Conservation (phyloP, 2,329 filamentous ascomycete genomes). For the Lasiodiplodia gonubiensis region DNA sequence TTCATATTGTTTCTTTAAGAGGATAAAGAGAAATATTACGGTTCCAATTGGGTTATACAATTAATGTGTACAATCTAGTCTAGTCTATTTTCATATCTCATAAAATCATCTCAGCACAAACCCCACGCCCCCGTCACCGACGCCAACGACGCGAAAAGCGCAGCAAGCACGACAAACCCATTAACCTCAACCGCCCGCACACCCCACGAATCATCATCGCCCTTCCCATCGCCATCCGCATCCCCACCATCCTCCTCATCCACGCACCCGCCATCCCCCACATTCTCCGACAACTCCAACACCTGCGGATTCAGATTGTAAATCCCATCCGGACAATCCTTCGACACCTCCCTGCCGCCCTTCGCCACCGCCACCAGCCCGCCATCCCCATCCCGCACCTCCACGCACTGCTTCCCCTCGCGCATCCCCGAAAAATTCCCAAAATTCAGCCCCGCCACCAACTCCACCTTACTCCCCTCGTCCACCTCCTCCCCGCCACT, state of each 20-base stretch:
- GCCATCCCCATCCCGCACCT: neutral
- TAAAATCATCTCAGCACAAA: neutral
- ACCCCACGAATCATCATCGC: conserved; percentile 1
- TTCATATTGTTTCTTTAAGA: neutral
- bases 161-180: neutral
- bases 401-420: conserved; percentile 5
- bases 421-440: neutral
- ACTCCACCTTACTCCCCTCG: neutral
- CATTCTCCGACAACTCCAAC: neutral
- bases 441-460: neutral
- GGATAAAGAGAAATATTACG: neutral
- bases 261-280: neutral
- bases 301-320: conserved; percentile 20
- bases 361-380: neutral
- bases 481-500: neutral
- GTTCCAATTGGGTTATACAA: neutral
- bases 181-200: neutral
- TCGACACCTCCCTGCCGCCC: neutral
- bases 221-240: neutral
- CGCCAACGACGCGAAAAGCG: neutral
- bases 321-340: conserved; percentile 5
- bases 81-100: neutral
- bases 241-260: neutral
- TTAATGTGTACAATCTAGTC: neutral
- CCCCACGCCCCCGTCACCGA: neutral